phyloP scores from a whole-genome alignment of 441 rosid species.

The Codiaeum variegatum region DNA sequence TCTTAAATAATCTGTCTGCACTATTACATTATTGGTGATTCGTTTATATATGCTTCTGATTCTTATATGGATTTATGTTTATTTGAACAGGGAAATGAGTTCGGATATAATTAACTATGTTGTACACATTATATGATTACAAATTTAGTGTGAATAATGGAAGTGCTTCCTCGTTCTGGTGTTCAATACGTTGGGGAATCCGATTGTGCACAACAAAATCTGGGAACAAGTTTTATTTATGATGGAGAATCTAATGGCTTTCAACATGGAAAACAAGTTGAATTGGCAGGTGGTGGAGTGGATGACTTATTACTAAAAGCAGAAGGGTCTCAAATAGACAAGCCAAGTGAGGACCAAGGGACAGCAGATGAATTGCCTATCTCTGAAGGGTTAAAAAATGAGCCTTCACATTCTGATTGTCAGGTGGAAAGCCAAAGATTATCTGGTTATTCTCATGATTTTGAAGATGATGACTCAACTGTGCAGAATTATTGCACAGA shows the following conservation, averaged over 20 bases:
- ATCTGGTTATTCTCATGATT: constrained; percentile 44
- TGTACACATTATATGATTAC: constrained; percentile 26
- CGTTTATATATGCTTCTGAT: constrained; percentile 16
- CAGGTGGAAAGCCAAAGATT: constrained; percentile 43
- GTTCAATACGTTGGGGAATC: constrained; percentile 45
- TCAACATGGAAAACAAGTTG: constrained; percentile 36
- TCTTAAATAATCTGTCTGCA: not conserved
- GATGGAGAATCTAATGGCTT: constrained; percentile 33
- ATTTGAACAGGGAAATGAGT: constrained; percentile 33
- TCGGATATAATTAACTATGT: constrained; percentile 18
- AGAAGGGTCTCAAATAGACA: constrained; percentile 32
- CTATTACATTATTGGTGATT: not conserved
- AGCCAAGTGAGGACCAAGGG: constrained; percentile 33
- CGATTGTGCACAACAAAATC: constrained; percentile 38
- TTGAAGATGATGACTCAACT: constrained; percentile 45
- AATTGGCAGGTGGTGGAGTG: constrained; percentile 32
- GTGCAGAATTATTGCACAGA: constrained; percentile 36
- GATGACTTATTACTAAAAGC: constrained; percentile 34
- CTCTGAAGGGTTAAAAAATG: constrained; percentile 34
- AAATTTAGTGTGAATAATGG: constrained; percentile 46
- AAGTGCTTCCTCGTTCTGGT: constrained; percentile 51
- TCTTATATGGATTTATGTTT: constrained; percentile 16
- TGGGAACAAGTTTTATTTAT: constrained; percentile 27
- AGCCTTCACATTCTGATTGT: constrained; percentile 40
- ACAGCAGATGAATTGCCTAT: constrained; percentile 33